phyloP scores from a whole-genome alignment of 768 basidiomycete species.

The Lactarius sp. region DNA sequence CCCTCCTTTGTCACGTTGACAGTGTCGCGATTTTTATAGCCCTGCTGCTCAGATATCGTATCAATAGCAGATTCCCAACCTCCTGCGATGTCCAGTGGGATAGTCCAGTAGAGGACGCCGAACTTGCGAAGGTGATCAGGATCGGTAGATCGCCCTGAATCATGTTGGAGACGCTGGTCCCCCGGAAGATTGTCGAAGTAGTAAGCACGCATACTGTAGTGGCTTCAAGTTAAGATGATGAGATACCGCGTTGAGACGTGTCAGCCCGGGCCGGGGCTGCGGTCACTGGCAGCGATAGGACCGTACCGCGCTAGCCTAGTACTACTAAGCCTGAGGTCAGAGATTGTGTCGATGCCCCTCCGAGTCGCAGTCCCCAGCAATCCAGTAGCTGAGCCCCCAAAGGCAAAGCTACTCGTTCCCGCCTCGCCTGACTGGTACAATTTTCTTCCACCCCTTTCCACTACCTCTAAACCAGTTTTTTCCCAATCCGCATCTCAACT shows the following conservation, averaged over 20 bases:
- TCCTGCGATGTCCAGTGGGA: constrained; percentile 50
- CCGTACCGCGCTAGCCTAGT: too few species aligned
- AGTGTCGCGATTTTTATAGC: constrained; percentile 80
- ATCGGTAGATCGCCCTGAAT: constrained; percentile 56
- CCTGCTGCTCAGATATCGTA: constrained; percentile 56
- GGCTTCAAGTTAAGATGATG: neutral
- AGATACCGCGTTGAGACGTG: too few species aligned
- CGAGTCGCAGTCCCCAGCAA: neutral
- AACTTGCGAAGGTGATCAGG: constrained; percentile 46
- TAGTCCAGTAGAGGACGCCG: constrained; percentile 62
- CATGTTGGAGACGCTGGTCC: constrained; percentile 79
- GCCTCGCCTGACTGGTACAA: constrained; percentile 53
- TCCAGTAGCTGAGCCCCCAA: constrained; percentile 11
- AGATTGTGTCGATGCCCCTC: neutral
- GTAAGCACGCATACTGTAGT: constrained; percentile 51
- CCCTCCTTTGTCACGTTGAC: constrained; percentile 75
- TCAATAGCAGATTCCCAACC: constrained; percentile 52
- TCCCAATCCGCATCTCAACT: constrained; percentile 43
- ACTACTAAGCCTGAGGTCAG: too few species aligned
- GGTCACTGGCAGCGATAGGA: too few species aligned
- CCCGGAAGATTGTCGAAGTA: constrained; percentile 70
- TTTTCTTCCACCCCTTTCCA: constrained; percentile 39
- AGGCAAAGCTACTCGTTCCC: constrained; percentile 31
- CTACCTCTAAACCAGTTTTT: constrained; percentile 30
- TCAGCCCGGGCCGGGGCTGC: too few species aligned